Base-by-base conservation (phyloP, 805 yeast genomes). In the Brettanomyces nanus region DNA sequence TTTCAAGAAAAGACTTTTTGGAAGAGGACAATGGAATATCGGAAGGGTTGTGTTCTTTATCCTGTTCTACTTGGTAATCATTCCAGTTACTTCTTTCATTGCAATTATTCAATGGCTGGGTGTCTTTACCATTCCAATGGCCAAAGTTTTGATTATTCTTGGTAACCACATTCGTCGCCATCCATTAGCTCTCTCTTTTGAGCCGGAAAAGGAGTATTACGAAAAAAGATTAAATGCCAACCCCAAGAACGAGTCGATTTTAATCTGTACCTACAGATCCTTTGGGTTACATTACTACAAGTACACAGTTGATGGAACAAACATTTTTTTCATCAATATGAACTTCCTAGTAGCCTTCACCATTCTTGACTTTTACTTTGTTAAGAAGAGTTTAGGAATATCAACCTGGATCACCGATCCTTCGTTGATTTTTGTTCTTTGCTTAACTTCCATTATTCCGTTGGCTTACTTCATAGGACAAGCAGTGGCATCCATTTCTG, bases 401-500 rank as follows among this genome's bases (percentile, higher is more conserved):
- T 60, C 65, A 11, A 37, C 58, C 2, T 58, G 75, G 51, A 49
- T 77, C 38, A 78, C 90, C 2, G 66, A 78, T 50, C 74, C 87
- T 15, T 67, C 78, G 0, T 60, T 78, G 18, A 71, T 86, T 31
- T 92, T 92, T 52, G 66, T 75, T 32, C 62, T 86, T 14, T 83
- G 96, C 56, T 62, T 92, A 41, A 68, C 83, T 35, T 84, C 96
- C 1, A 85, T 92, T 41, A 74, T 92, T 27, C 98, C 98, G 5
- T 66, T 92, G 47, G 97, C 98, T 0, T 90, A 92, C 56, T 92
- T 87, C 61, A 89, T 92, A 49, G 98, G 98, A 3, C 97, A 90
- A 60, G 97, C 97, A 5, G 98, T 92, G n/a, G 98, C 98, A 0
- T 89, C 97, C 2, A 92, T 92, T 42, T 84, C 95, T 5, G 97